Conservation (phyloP, 2,329 filamentous ascomycete genomes). For the Chrysoporthe cubensis region DNA sequence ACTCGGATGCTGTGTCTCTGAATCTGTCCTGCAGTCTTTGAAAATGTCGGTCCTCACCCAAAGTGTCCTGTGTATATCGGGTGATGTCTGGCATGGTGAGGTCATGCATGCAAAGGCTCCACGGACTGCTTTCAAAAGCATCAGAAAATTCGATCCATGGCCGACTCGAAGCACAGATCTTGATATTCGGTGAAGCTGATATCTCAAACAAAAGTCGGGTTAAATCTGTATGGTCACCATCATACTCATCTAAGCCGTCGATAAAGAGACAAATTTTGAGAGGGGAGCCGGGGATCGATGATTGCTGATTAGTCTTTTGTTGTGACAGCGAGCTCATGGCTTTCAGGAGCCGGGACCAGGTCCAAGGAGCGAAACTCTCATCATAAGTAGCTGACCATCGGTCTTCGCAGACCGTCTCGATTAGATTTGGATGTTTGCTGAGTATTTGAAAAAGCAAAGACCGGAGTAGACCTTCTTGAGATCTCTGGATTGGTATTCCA, state of each 20-base stretch:
- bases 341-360: background rate
- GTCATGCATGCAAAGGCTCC: constrained; percentile 27
- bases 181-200: constrained; percentile 13
- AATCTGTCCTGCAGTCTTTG: constrained; percentile 3
- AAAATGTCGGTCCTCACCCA: background rate
- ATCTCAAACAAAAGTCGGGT: background rate
- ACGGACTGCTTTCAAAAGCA: constrained; percentile 4
- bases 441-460: constrained; percentile 22
- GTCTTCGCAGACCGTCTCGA: constrained; percentile 9
- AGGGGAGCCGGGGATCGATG: background rate
- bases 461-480: constrained; percentile 22
- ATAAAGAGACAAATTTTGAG: constrained; percentile 24
- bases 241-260: constrained; percentile 30
- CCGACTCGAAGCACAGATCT: constrained; percentile 28
- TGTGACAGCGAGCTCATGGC: background rate
- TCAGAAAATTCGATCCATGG: constrained; percentile 25
- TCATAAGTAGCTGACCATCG: background rate
- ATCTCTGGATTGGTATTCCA: constrained; percentile 23
- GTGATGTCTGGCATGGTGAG: constrained; percentile 26
- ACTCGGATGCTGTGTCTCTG: background rate
- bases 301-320: background rate
- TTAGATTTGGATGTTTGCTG: constrained; percentile 10
- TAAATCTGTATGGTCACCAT: constrained; percentile 26
- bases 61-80: constrained; percentile 7
- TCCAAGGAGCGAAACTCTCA: constrained; percentile 12